phyloP scores from a whole-genome alignment of 805 yeast genomes.

The Nakazawaea ernobii region DNA sequence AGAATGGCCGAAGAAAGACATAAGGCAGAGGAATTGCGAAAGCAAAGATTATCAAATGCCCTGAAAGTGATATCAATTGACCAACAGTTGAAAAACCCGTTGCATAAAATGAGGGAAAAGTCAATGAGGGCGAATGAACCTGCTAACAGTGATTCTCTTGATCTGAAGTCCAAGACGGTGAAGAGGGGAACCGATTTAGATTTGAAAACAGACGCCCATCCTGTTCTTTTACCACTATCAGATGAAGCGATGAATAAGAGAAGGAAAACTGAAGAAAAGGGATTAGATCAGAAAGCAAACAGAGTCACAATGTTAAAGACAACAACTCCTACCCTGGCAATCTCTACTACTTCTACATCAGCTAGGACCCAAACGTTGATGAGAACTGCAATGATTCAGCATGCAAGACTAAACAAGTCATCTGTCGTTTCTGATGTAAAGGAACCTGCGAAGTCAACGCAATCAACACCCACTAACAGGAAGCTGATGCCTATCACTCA shows the following conservation, averaged over 20 bases:
- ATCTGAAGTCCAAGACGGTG: neutral
- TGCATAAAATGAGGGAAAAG: conserved; percentile 9
- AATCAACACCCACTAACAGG: neutral
- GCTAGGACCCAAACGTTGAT: conserved; percentile 21
- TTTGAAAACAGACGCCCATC: neutral
- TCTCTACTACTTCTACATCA: conserved; percentile 6
- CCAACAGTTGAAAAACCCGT: conserved; percentile 6
- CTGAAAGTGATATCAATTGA: conserved; percentile 5
- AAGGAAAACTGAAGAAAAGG: conserved; percentile 17
- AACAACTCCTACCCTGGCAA: conserved; percentile 12
- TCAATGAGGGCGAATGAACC: conserved; percentile 4
- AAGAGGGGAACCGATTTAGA: neutral
- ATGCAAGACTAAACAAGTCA: conserved; percentile 20
- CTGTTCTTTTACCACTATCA: conserved; percentile 4
- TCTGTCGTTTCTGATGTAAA: neutral
- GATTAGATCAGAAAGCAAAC: conserved; percentile 19
- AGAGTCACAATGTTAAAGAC: conserved; percentile 19
- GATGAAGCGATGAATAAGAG: conserved; percentile 16
- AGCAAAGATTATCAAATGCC: conserved; percentile 2
- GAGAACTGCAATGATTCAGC: conserved; percentile 28
- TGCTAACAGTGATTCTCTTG: neutral
- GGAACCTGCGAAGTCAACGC: neutral
- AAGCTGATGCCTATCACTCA: neutral
- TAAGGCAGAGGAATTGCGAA: conserved; percentile 5
- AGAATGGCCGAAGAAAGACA: conserved; percentile 12